Evolutionary conservation across 371 early-diverging fungal genomes (phyloP), one percentile per base, ranked within the genome.

Genomic region (Syncephalastrum racemosum): DNA sequence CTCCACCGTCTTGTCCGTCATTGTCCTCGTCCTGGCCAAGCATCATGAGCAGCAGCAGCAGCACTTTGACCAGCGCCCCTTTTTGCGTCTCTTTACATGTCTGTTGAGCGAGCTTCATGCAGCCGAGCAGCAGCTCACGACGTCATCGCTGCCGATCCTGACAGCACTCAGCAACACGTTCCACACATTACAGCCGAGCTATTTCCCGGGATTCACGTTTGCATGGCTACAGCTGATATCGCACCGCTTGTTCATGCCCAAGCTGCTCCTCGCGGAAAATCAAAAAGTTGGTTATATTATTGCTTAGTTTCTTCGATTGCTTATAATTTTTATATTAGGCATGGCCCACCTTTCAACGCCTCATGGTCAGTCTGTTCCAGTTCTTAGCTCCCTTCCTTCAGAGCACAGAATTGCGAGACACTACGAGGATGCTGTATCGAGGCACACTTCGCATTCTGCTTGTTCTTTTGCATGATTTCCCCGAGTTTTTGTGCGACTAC

Each of bases 171-270:
- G 91, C 64, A 90, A 93, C 58, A 86, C 94, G 13, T 86, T 98
- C 67, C 82, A 88, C 59, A 87, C 90, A 3, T 64, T 98, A 50
- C 90, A 88, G 56, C 99, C 99, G 12, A 67, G 82, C 14, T 83
- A 87, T 56, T 84, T 95, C 58, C 96, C 99, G 40, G 96, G 96
- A n/a, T 97, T 98, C 66, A 87, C 91, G 7, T 97, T 96, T 72
- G 91, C 92, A 19, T 98, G 99, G 99, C 74, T 98, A 22, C 88
- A 91, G 59, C 77, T 98, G 51, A 88, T 96, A 25, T 90, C 95
- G 7, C 96, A 98, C 66, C 80, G 96, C 0, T 80, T 87, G 54
- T 94, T 96, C 59, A 90, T 98, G 90, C 93, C 97, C 10, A 89
- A 90, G 50, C 70, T 97, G 39, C 69, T 94, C 50, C 54, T 86